Conservation (phyloP, 176 grass and related monocot genomes). For the Ensete glaucum region DNA sequence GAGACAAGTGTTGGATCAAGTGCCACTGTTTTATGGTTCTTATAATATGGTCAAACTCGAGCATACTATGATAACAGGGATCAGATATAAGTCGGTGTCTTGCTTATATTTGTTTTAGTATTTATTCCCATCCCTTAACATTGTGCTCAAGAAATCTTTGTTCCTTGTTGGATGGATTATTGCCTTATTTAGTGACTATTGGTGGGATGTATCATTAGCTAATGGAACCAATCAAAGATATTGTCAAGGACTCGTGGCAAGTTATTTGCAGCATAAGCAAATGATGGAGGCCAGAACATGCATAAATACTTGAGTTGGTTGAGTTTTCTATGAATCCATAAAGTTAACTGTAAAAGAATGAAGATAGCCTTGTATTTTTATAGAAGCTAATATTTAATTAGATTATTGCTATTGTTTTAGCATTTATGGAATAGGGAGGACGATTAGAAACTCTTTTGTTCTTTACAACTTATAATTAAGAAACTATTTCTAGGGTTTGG, state of each 20-base stretch:
- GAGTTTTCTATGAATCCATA: background rate
- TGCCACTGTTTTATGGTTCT: background rate
- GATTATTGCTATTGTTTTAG: background rate
- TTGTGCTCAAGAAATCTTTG: background rate
- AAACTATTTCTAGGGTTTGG: background rate
- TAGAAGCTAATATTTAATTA: background rate
- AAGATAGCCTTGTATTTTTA: background rate
- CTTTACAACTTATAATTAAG: no score
- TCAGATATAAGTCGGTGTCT: no score
- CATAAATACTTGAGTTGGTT: background rate
- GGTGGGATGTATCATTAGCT: background rate
- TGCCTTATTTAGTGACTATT: background rate
- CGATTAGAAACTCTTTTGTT: background rate
- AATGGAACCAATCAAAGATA: background rate
- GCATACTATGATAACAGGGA: background rate
- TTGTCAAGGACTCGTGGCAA: background rate
- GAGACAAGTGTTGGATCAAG: background rate
- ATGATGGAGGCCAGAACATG: background rate
- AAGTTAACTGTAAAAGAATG: background rate
- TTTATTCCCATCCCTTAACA: background rate
- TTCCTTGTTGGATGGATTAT: background rate
- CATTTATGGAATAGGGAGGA: background rate
- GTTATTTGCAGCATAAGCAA: background rate
- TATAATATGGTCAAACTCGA: background rate
- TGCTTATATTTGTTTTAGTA: background rate